These are phyloP conservation scores for Trichoderma hamatum DNA, from an alignment of 2,329 filamentous ascomycete genomes.

Conservation along the genomic window DNA sequence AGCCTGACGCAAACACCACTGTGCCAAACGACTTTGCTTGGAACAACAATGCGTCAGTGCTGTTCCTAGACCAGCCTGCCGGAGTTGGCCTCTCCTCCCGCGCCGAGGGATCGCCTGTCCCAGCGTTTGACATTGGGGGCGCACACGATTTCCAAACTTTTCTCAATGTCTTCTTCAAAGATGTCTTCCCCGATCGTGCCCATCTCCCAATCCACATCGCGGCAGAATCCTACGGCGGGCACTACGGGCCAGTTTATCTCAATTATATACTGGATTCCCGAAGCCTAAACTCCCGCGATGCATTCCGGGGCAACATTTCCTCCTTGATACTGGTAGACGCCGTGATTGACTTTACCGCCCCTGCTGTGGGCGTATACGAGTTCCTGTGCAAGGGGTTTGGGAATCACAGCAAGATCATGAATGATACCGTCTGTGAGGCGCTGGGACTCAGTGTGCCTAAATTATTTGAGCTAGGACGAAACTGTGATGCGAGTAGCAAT, in stretches of 20 bases:
- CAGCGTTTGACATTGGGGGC: slow-evolving; percentile 46
- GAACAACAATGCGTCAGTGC: slow-evolving; percentile 40
- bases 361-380: slow-evolving; percentile 27
- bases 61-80: slow-evolving; percentile 55
- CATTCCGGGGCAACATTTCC: slow-evolving; percentile 68
- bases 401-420: slow-evolving; percentile 27
- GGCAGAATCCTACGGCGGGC: slow-evolving; percentile 44
- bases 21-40: slow-evolving; percentile 30
- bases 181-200: slow-evolving; percentile 46
- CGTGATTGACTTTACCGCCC: slow-evolving; percentile 27
- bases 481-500: slow-evolving; percentile 86
- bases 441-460: slow-evolving; percentile 48
- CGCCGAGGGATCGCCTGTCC: slow-evolving; percentile 32
- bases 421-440: slow-evolving; percentile 29
- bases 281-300: slow-evolving; percentile 16
- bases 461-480: slow-evolving; percentile 44
- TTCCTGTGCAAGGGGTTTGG: slow-evolving; percentile 27
- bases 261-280: slow-evolving; percentile 30
- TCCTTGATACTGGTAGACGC: slow-evolving; percentile 30
- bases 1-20: slow-evolving; percentile 5
- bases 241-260: slow-evolving; percentile 44
- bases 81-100: slow-evolving; percentile 61
- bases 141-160: slow-evolving; percentile 54
- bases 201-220: slow-evolving; percentile 49
- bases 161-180: slow-evolving; percentile 50